phyloP scores from a whole-genome alignment of 2,329 filamentous ascomycete genomes.

The Remersonia thermophila region DNA sequence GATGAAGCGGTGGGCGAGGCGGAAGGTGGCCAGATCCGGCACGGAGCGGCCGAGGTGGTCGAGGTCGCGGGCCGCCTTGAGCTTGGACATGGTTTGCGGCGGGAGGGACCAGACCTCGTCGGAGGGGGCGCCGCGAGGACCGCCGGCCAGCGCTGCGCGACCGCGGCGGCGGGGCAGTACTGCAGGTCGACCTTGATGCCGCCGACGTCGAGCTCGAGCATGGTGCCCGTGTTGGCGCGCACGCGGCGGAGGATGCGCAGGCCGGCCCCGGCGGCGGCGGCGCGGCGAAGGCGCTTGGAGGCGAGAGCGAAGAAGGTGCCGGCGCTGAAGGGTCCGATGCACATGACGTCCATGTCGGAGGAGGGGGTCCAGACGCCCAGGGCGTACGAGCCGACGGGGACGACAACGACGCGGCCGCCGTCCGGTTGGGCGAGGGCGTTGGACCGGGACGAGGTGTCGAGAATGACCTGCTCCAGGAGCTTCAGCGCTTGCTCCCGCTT shows the following conservation, averaged over 20 bases:
- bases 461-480: conserved; percentile 31
- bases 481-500: conserved; percentile 32
- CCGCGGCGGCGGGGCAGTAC: conserved; percentile 47
- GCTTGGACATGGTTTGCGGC: conserved; percentile 42
- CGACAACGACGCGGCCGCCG: conserved; percentile 33
- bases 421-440: not conserved
- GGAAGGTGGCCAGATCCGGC: conserved; percentile 46
- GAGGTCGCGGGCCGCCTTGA: conserved; percentile 53
- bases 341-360: conserved; percentile 55
- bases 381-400: conserved; percentile 54
- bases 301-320: conserved; percentile 50
- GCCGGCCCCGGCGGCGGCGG: conserved; percentile 22
- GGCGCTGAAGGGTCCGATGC: conserved; percentile 48
- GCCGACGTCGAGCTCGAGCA: conserved; percentile 50
- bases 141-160: conserved; percentile 42
- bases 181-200: conserved; percentile 51
- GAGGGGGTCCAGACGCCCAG: conserved; percentile 47
- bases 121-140: conserved; percentile 34
- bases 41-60: conserved; percentile 47
- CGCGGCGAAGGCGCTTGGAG: conserved; percentile 39
- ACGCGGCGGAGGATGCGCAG: conserved; percentile 45
- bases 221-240: conserved; percentile 45
- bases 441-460: conserved; percentile 18
- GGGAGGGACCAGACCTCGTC: conserved; percentile 41
- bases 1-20: conserved; percentile 45